Conservation (phyloP, 768 basidiomycete species). For the Wakefieldia striispora region DNA sequence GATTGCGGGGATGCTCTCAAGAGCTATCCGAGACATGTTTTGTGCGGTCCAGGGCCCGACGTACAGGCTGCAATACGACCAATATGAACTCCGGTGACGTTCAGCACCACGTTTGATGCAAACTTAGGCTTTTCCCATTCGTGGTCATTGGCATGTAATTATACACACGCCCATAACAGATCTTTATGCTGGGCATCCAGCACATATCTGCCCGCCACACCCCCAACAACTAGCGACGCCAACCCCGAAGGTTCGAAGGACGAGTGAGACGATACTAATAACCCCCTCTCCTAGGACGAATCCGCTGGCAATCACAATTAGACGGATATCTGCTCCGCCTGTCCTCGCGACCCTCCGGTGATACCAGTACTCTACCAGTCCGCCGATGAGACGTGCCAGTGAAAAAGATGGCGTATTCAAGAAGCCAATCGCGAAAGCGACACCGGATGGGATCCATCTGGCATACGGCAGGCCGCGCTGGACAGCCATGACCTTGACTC, state of each 20-base stretch:
- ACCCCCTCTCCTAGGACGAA: conserved; percentile 97
- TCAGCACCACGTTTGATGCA: background rate
- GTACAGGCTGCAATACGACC: background rate
- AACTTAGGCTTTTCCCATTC: conserved; percentile 5
- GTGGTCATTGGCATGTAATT: background rate
- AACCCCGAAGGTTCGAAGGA: conserved; percentile 71
- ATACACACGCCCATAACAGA: conserved; percentile 3
- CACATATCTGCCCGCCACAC: conserved; percentile 73
- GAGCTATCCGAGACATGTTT: conserved; percentile 65
- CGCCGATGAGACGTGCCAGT: conserved; percentile 86
- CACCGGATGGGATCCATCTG: conserved; percentile 87
- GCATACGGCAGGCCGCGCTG: conserved; percentile 50
- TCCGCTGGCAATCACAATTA: conserved; percentile 90
- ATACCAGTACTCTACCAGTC: conserved; percentile 73
- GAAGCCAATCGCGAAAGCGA: conserved; percentile 95
- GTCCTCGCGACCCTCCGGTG: conserved; percentile 47
- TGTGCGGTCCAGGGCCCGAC: background rate
- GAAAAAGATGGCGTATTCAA: conserved; percentile 95
- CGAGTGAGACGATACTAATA: conserved; percentile 74
- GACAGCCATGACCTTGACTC: conserved; percentile 59
- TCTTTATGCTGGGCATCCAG: conserved; percentile 53
- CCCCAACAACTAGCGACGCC: conserved; percentile 84
- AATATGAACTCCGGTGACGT: background rate
- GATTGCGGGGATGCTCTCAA: conserved; percentile 70
- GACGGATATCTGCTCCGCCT: conserved; percentile 58